Evolutionary conservation across 768 basidiomycete species (phyloP).

Genomic region (Cytidiella melzeri): DNA sequence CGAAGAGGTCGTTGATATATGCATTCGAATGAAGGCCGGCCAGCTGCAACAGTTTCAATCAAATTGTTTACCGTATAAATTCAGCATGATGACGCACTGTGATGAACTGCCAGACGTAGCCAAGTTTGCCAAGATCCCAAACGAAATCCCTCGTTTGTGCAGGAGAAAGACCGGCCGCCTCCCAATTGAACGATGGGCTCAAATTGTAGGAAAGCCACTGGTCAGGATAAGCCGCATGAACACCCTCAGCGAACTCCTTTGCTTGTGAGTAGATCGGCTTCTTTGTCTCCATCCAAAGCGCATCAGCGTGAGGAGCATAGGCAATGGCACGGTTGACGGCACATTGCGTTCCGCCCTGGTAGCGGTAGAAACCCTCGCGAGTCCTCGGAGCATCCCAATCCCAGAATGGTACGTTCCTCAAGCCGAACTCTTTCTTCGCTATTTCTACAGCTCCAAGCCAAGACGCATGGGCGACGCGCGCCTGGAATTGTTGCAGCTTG

Average conservation of each 20-base stretch:
- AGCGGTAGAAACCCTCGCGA: conserved; percentile 94
- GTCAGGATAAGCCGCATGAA: conserved; percentile 72
- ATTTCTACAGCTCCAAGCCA: conserved; percentile 64
- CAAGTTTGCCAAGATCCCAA: conserved; percentile 92
- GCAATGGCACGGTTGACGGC: conserved; percentile 89
- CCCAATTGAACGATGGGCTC: conserved; percentile 92
- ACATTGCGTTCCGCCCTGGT: conserved; percentile 94
- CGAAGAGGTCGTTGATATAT: conserved; percentile 93
- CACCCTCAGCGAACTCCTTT: conserved; percentile 84
- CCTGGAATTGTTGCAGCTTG: conserved; percentile 55
- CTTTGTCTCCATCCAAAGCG: conserved; percentile 97
- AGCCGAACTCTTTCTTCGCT: conserved; percentile 74
- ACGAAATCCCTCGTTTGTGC: conserved; percentile 84
- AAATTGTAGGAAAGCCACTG: conserved; percentile 98
- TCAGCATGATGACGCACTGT: conserved; percentile 50
- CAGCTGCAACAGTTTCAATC: conserved; percentile 47
- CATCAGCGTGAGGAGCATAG: conserved; percentile 90
- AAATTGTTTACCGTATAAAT: not conserved
- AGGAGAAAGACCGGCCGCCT: conserved; percentile 83
- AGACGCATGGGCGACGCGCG: conserved; percentile 60
- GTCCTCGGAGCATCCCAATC: conserved; percentile 93
- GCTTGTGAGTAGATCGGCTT: conserved; percentile 90
- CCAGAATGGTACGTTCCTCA: conserved; percentile 78
- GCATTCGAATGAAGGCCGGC: conserved; percentile 96
- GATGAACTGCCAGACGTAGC: conserved; percentile 99